A percentile compares a stretch with the other conserved stretches of the same genome.
These are phyloP conservation scores for Nephelium lappaceum DNA, from an alignment of 345 rosid species.

Conservation along the genomic window DNA sequence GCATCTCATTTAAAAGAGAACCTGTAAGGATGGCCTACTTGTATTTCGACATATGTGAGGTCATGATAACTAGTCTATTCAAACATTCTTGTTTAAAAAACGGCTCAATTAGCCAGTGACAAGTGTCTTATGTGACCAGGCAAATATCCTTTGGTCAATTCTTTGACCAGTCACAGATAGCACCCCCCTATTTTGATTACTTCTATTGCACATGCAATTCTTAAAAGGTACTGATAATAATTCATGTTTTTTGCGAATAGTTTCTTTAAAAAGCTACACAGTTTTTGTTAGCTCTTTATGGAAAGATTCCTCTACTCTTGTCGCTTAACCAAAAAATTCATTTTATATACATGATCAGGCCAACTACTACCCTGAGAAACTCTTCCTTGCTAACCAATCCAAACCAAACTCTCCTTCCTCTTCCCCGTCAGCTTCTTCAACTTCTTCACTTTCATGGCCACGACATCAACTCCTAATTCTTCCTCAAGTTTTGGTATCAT, in stretches of 20 bases:
- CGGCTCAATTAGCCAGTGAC: background rate
- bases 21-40: background rate
- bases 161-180: background rate
- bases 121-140: background rate
- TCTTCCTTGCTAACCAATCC: background rate
- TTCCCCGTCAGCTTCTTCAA: background rate
- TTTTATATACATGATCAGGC: background rate
- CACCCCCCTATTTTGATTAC: background rate
- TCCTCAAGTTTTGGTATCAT: slow-evolving; percentile 20
- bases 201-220: background rate
- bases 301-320: slow-evolving; percentile 10
- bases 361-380: background rate
- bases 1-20: background rate
- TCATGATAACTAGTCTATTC: background rate
- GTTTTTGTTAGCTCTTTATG: background rate
- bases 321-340: background rate
- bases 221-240: background rate
- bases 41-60: background rate
- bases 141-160: background rate
- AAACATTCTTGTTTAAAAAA: background rate
- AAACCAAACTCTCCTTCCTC: slow-evolving; percentile 3
- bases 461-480: slow-evolving; percentile 12
- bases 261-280: background rate
- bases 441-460: slow-evolving; percentile 19
- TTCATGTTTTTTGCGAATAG: background rate